Conservation (phyloP, 768 basidiomycete species). For the Boletus bicolor region DNA sequence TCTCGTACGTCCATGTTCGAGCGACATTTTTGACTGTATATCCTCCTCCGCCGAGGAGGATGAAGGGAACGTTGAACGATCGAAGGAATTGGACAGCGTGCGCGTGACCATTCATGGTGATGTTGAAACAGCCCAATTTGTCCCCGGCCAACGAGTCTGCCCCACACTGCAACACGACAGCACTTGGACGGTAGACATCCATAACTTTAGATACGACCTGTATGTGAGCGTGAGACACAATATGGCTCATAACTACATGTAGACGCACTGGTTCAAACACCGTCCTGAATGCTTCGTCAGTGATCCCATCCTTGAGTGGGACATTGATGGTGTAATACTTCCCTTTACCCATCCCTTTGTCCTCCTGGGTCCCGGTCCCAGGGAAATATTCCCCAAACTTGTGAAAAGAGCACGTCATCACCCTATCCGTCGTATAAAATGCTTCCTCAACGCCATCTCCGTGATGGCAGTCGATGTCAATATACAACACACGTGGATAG, state of each 20-base stretch:
- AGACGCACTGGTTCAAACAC: slow-evolving; percentile 87
- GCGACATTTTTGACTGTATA: slow-evolving; percentile 98
- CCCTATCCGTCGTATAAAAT: slow-evolving; percentile 95
- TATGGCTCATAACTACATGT: background rate
- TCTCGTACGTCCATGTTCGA: slow-evolving; percentile 94
- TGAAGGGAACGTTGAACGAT: slow-evolving; percentile 77
- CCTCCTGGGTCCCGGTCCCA: slow-evolving; percentile 78
- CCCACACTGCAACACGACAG: slow-evolving; percentile 91
- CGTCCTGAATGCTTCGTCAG: slow-evolving; percentile 79
- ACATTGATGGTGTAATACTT: slow-evolving; percentile 90
- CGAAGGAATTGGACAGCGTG: slow-evolving; percentile 86
- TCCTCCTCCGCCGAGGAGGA: slow-evolving; percentile 92
- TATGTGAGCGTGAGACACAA: background rate
- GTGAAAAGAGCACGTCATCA: slow-evolving; percentile 97
- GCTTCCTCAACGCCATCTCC: slow-evolving; percentile 99
- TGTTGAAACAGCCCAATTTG: slow-evolving; percentile 93
- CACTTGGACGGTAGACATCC: slow-evolving; percentile 84
- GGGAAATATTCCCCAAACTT: slow-evolving; percentile 88
- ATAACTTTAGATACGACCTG: slow-evolving; percentile 83
- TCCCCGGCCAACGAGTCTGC: slow-evolving; percentile 95
- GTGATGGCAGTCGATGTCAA: slow-evolving; percentile 98
- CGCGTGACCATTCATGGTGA: slow-evolving; percentile 94
- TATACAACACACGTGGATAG: slow-evolving; percentile 86
- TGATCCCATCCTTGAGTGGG: slow-evolving; percentile 91
- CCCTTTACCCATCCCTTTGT: slow-evolving; percentile 79